phyloP scores from a whole-genome alignment of 257 asterid species.

The Dorcoceras hygrometricum region DNA sequence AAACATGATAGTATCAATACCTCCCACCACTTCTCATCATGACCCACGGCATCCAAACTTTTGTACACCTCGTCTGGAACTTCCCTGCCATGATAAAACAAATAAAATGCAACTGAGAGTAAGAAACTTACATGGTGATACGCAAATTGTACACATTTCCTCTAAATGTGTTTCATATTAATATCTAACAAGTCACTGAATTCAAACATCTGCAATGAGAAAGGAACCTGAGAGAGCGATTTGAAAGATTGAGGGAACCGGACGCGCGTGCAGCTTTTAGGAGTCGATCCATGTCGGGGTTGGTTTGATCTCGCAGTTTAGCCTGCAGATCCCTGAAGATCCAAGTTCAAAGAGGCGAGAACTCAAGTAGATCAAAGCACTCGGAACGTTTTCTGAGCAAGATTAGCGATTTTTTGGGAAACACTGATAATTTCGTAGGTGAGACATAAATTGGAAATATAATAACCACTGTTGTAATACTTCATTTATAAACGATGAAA shows the following conservation, averaged over 20 bases:
- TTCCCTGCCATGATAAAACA: slow-evolving; percentile 45
- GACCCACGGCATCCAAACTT: slow-evolving; percentile 72
- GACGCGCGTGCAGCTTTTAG: slow-evolving; percentile 87
- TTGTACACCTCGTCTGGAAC: slow-evolving; percentile 84
- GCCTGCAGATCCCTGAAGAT: background rate
- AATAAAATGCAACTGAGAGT: background rate
- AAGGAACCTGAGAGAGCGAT: slow-evolving; percentile 80
- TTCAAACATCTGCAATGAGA: background rate
- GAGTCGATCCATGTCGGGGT: slow-evolving; percentile 67
- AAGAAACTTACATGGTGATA: too few relatives aligned
- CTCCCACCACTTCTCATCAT: slow-evolving; percentile 99
- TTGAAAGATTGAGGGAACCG: slow-evolving; percentile 91
- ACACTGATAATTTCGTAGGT: too few relatives aligned
- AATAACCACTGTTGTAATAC: too few relatives aligned
- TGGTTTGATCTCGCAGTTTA: slow-evolving; percentile 15
- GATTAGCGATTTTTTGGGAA: too few relatives aligned
- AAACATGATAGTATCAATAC: slow-evolving; percentile 37
- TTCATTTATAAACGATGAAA: too few relatives aligned
- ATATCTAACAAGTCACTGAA: too few relatives aligned
- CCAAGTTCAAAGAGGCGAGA: too few relatives aligned
- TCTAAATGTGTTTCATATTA: background rate
- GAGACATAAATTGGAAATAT: too few relatives aligned
- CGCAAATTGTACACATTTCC: too few relatives aligned
- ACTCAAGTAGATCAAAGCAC: too few relatives aligned
- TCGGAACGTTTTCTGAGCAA: too few relatives aligned